Percentiles rank a stretch among this genome's conserved stretches.
Conservation (phyloP, 345 rosid species). For the Ricinus communis region DNA sequence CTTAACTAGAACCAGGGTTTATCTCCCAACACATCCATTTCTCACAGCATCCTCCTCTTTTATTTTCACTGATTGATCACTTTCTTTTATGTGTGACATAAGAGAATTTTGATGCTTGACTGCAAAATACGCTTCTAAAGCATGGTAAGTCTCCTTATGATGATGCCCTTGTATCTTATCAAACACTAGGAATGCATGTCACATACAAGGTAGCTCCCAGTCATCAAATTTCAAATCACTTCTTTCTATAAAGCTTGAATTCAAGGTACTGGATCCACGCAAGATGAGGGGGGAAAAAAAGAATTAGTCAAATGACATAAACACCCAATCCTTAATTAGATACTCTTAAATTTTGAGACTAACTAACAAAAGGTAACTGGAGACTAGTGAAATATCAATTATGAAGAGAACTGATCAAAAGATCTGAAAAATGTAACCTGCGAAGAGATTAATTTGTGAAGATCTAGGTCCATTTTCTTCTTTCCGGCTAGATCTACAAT, state of each 20-base stretch:
- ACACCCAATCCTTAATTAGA: not conserved
- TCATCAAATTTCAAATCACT: too few species aligned
- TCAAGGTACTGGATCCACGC: not conserved
- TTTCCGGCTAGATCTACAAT: slow-evolving; percentile 72
- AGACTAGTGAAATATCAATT: slow-evolving; percentile 3
- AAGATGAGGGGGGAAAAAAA: not conserved
- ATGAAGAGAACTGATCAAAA: not conserved
- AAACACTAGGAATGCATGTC: too few species aligned
- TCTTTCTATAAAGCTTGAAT: not conserved
- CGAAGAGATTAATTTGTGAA: slow-evolving; percentile 57
- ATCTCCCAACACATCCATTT: not conserved
- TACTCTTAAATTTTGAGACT: too few species aligned
- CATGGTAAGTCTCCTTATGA: too few species aligned
- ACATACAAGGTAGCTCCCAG: too few species aligned
- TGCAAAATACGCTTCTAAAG: not conserved
- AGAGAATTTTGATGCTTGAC: not conserved
- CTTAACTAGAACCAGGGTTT: not conserved
- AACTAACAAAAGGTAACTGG: slow-evolving; percentile 2
- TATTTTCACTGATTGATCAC: not conserved
- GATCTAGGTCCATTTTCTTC: slow-evolving; percentile 46
- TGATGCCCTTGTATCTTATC: too few species aligned
- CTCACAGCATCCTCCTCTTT: not conserved
- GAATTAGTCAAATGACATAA: not conserved
- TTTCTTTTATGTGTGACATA: not conserved
- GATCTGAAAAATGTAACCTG: slow-evolving; percentile 49